Evolutionary conservation across 768 basidiomycete genomes (phyloP), one percentile per base, ranked within the genome.

Genomic region (Artomyces pyxidatus): DNA sequence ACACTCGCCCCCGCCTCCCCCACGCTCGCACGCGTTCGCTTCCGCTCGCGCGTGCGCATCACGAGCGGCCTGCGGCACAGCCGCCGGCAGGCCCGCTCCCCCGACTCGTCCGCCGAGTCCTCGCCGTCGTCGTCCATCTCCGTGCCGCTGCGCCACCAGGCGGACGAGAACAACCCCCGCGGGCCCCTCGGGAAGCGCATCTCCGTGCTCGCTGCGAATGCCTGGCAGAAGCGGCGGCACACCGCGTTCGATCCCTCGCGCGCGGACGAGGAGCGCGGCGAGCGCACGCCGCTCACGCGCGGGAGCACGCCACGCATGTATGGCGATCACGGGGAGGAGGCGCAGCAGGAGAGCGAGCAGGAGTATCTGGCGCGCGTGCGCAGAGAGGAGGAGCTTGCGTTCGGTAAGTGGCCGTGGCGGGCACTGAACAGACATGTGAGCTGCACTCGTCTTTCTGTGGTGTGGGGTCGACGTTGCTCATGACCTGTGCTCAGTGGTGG

Each of bases 111-210:
- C 50, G 53, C 45, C 21, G 53, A 50, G 6, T 46, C 45, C 22
- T 65, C 63, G 1, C 76, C 75, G 3, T 88, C 86, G 4, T 89
- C 88, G 3, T 88, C 87, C 35, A 83, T 91, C 53, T 90, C 88
- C 32, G 88, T 76, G 1, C 89, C 88, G 16, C 71, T 91, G 21
- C 84, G 80, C 42, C 75, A 63, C 58, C 63, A 66, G 47, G 58
- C 79, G 23, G 74, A 71, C 52, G 65, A 80, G 48, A 72, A 76
- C 43, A 72, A 70, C 35, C 57, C 65, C 2, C 86, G 80, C 77
- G 79, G 74, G 5, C 77, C 83, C 4, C 67, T 87, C 17, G 80
- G 80, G 9, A 72, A 70, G 60, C 75, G 84, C 41, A 73, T 85
- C 22, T 70, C 61, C 45, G 48, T 59, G 16, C 59, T 63, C 14